phyloP scores from a whole-genome alignment of 345 rosid genomes.

The Raphanus sativus region DNA sequence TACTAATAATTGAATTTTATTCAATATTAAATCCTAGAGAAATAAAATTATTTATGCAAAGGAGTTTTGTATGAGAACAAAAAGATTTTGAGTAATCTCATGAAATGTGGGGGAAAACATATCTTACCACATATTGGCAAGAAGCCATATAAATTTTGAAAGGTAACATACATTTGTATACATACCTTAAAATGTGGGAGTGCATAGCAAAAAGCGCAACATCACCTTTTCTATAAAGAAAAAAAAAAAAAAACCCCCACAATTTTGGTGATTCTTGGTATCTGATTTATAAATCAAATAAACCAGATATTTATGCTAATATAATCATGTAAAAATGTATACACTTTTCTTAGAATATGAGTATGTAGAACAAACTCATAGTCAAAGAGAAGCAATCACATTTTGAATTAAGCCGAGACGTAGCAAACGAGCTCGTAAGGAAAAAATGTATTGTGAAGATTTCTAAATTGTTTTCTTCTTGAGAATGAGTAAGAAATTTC shows the following conservation, averaged over 20 bases:
- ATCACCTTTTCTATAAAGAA: no score
- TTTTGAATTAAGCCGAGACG: background rate
- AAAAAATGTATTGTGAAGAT: background rate
- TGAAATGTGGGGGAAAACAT: no score
- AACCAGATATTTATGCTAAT: background rate
- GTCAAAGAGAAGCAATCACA: background rate
- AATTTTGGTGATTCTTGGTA: background rate
- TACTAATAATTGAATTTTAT: background rate
- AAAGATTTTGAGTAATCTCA: no score
- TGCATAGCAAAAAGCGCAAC: background rate
- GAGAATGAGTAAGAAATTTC: background rate
- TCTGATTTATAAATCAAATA: background rate
- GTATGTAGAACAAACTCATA: background rate
- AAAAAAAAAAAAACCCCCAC: no score
- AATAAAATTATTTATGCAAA: background rate
- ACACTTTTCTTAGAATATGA: background rate
- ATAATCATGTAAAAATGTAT: background rate
- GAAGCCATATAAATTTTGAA: no score
- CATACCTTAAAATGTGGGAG: background rate
- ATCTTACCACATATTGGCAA: no score
- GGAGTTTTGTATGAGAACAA: no score
- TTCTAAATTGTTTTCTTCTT: background rate
- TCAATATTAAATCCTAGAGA: background rate
- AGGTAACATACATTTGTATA: background rate
- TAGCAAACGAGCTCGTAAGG: background rate